These are phyloP conservation scores for Gremmenia infestans DNA, from an alignment of 2,329 filamentous ascomycete species.

Conservation along the genomic window DNA sequence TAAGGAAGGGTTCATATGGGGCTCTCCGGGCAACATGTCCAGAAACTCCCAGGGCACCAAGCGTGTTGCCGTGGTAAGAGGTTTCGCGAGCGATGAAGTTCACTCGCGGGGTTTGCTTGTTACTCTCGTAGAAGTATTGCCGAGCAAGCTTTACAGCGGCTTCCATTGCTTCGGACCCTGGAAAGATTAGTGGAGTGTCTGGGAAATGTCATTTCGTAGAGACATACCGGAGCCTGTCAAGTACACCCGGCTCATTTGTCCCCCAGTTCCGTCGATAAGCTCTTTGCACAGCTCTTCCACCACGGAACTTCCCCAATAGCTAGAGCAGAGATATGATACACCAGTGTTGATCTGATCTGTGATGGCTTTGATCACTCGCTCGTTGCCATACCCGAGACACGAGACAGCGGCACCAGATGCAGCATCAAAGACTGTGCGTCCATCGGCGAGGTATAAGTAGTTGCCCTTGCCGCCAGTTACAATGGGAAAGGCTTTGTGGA, in stretches of 20 bases:
- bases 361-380: slow-evolving; percentile 56
- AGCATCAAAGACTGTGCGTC: slow-evolving; percentile 62
- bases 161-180: slow-evolving; percentile 65
- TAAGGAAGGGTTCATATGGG: slow-evolving; percentile 53
- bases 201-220: not conserved
- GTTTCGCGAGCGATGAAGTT: slow-evolving; percentile 60
- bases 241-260: slow-evolving; percentile 49
- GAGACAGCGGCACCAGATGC: slow-evolving; percentile 69
- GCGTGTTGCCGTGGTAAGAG: slow-evolving; percentile 67
- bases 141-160: slow-evolving; percentile 61
- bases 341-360: slow-evolving; percentile 49
- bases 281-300: slow-evolving; percentile 43
- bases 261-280: slow-evolving; percentile 35
- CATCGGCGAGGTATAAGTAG: slow-evolving; percentile 33
- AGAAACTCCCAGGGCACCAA: slow-evolving; percentile 56
- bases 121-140: slow-evolving; percentile 59
- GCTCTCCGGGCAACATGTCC: slow-evolving; percentile 55
- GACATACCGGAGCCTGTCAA: slow-evolving; percentile 51
- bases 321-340: slow-evolving; percentile 53
- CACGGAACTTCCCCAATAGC: slow-evolving; percentile 51
- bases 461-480: slow-evolving; percentile 25
- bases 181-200: slow-evolving; percentile 5
- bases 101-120: slow-evolving; percentile 39
- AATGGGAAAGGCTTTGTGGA: slow-evolving; percentile 27
- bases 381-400: slow-evolving; percentile 63